Percentiles rank a stretch among this genome's conserved stretches.
Evolutionary conservation across 2,329 filamentous ascomycete genomes (phyloP).

Genomic region (Paecilomyces formosus): DNA sequence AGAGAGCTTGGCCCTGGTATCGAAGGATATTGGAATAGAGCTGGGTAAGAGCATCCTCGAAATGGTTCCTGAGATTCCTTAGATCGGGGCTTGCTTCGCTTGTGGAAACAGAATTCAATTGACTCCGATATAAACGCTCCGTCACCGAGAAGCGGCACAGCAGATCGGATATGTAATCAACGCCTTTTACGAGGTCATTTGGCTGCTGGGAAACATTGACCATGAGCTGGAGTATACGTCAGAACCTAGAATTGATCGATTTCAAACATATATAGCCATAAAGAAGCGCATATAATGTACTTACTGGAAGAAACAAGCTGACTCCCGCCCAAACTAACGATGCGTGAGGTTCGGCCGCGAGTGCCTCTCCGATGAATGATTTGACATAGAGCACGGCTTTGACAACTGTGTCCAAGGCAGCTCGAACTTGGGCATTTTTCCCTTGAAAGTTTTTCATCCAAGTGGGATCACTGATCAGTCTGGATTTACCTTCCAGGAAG

Average conservation of each 20-base stretch:
- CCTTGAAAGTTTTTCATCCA: background rate
- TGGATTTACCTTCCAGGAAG: background rate
- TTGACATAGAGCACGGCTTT: background rate
- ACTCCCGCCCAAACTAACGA: constrained; percentile 5
- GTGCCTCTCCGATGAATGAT: background rate
- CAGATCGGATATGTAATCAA: constrained; percentile 3
- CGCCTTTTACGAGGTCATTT: constrained; percentile 4
- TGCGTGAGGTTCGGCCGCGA: constrained; percentile 2
- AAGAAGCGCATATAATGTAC: background rate
- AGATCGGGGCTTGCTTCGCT: background rate
- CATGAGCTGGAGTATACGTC: constrained; percentile 1
- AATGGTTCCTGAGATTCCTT: background rate
- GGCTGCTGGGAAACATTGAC: constrained; percentile 6
- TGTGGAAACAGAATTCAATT: background rate
- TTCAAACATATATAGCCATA: background rate
- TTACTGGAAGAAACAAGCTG: constrained; percentile 4
- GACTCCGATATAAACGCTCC: constrained; percentile 2
- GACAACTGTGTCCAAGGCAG: background rate
- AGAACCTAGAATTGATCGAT: background rate
- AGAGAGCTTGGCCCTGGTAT: constrained; percentile 8
- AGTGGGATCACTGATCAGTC: background rate
- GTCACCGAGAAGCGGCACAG: constrained; percentile 4
- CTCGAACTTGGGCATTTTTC: background rate
- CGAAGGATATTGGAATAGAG: constrained; percentile 7
- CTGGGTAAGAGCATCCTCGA: constrained; percentile 1